Evolutionary conservation across 352 stramenopile genomes (phyloP), one percentile per base, ranked within the genome.

Genomic region (Globisporangium heterothallicum): DNA sequence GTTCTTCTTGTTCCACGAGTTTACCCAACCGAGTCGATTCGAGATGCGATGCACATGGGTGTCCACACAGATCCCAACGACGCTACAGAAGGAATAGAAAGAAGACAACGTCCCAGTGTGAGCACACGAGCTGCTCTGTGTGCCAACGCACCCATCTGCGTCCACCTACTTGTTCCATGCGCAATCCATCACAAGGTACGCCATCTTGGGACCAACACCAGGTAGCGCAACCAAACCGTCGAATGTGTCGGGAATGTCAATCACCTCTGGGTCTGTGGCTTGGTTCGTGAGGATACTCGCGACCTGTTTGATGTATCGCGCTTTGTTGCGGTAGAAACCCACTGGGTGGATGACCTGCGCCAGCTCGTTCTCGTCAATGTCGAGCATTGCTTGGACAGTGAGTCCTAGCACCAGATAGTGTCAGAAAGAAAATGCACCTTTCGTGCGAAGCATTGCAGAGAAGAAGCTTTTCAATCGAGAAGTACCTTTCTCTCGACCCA

Each of bases 151-250:
- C 32, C n/a, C 25, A 42, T n/a, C 42, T 34, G 9, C 18, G 8
- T 16, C 34, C 19, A 66, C 71, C 25, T 70, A 93, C 82, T 78
- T 87, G 46, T 85, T 67, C 80, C 90, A 98, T 2, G 92, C 94
- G 27, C 92, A 81, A 54, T 78, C 88, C 82, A 98, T 94, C 21
- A 97, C 74, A 48, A 99, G 86, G n/a, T 92, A 93, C 9, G 93
- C 94, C 93, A 98, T 98, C 67, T 99, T 99, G 4, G 96, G 95
- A 6, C 96, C 96, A 4, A 99, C 83, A 10, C 96, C 96, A 4
- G 90, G 86, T 18, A 99, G 62, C 29, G 82, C 69, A 19, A 98
- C 82, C 27, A 99, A 76, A 5, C 78, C 81, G 12, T 94, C 78
- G 34, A 95, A 93, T 4, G 84, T 96, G 34, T 68, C 53, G 10